phyloP scores from a whole-genome alignment of 2,329 filamentous ascomycete species.

The Trichoderma koningii region DNA sequence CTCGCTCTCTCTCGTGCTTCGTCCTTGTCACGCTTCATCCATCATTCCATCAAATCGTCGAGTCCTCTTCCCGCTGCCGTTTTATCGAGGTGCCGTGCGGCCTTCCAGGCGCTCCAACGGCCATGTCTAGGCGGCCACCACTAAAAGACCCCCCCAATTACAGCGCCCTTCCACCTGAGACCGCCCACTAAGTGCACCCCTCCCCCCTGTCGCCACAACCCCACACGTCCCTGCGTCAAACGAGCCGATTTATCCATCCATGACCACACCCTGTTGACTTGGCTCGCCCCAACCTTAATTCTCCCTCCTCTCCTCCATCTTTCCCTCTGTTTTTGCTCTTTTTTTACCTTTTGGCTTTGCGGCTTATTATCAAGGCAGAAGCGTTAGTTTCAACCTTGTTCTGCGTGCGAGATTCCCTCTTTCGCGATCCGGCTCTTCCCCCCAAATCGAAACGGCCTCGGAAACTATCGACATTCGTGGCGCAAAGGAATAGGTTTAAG shows the following conservation, averaged over 20 bases:
- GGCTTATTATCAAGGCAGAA: conserved; percentile 7
- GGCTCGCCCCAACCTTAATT: conserved; percentile 29
- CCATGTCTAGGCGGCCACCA: background rate
- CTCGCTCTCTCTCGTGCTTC: no score
- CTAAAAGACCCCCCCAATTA: conserved; percentile 9
- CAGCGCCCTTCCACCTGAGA: conserved; percentile 17
- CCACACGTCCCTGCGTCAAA: conserved; percentile 29
- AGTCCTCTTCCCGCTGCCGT: no score
- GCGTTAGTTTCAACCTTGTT: conserved; percentile 27
- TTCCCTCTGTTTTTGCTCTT: conserved; percentile 12
- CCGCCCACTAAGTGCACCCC: conserved; percentile 9
- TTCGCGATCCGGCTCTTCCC: background rate
- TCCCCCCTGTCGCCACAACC: conserved; percentile 19
- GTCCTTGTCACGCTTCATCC: no score
- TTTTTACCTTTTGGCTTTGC: conserved; percentile 22
- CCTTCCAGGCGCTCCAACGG: no score
- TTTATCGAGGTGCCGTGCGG: no score
- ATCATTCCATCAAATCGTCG: no score
- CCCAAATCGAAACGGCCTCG: no score
- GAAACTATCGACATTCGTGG: no score
- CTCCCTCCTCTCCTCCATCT: conserved; percentile 25
- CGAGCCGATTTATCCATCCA: conserved; percentile 30
- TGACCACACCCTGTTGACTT: conserved; percentile 27
- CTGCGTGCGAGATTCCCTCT: conserved; percentile 13
- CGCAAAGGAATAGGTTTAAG: no score